Conservation (phyloP, 148 eudicot genomes). For the Fagopyrum esculentum region DNA sequence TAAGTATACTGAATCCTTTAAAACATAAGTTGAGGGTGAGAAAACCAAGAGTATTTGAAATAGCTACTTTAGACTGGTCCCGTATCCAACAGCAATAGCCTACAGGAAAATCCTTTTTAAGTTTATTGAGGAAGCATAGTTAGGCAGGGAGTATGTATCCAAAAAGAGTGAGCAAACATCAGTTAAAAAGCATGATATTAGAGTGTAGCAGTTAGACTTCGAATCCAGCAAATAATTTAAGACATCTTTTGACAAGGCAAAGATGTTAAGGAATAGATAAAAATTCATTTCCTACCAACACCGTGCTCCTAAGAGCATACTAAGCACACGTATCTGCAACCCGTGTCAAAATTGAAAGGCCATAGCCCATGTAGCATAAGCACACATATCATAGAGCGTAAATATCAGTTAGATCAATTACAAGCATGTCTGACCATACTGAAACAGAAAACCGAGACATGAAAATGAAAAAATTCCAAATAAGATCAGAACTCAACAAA, state of each 20-base stretch:
- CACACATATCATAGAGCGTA: background rate
- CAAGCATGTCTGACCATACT: background rate
- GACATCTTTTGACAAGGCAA: conserved; percentile 4
- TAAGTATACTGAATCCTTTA: background rate
- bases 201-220: background rate
- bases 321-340: background rate
- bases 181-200: background rate
- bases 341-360: background rate
- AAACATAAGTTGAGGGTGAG: background rate
- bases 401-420: background rate
- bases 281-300: background rate
- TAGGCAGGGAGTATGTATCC: background rate
- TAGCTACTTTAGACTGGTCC: background rate
- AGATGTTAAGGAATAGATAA: background rate
- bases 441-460: background rate
- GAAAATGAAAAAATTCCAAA: background rate
- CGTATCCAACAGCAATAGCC: background rate
- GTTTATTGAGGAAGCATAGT: background rate
- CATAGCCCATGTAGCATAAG: background rate
- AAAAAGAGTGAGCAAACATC: background rate
- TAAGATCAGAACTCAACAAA: background rate
- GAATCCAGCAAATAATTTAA: background rate
- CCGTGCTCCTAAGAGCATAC: background rate
- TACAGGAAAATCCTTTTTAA: background rate
- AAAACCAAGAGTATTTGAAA: background rate